Base-by-base conservation (phyloP, 2,329 filamentous ascomycete genomes). In the Xylaria sp. region DNA sequence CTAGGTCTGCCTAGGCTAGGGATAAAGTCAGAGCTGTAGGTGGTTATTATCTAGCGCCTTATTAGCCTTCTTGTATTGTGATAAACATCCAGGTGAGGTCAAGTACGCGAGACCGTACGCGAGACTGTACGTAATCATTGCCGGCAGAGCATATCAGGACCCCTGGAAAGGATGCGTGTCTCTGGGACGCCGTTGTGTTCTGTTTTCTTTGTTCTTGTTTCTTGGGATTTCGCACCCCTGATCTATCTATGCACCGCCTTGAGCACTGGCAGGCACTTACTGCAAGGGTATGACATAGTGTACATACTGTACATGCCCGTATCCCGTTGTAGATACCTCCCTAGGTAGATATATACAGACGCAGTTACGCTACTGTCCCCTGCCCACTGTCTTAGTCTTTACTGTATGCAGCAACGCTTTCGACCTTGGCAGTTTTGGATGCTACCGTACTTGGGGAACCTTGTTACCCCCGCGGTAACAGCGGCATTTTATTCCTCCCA, bases 131-230 rank as follows among this genome's bases (percentile, higher is more conserved):
- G 54, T 50, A 62, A 63, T 55, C 22, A 45, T 33, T 39, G 25
- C 31, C 42, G 39, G 58, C 53, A 59, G 49, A 55, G 38, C 61
- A 65, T 65, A 65, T 53, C 45, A 47, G 6, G 38, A 63, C 33
- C 54, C 66, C 55, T 54, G 55, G 59, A 45, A 50, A 56, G 49
- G 63, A 69, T 57, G 67, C 60, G 63, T 64, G 60, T 69, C 58
- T 53, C 44, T 55, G 49, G 56, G 29, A 10, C 47, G 33, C 55
- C 51, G 55, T 51, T 57, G 22, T 51, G 50, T 45, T 45, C 9
- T 27, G 10, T 3, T 27, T 54, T 61, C 29, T 56, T 66, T 65
- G 33, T 54, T 54, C 22, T 54, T 45, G 22, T 27, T 45, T 42
- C 55, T 66, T 61, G 57, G 51, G 66, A 53, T 42, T 53, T 42